Evolutionary conservation across 2,329 filamentous ascomycete genomes (phyloP).

Genomic region (Didymella pinodella): DNA sequence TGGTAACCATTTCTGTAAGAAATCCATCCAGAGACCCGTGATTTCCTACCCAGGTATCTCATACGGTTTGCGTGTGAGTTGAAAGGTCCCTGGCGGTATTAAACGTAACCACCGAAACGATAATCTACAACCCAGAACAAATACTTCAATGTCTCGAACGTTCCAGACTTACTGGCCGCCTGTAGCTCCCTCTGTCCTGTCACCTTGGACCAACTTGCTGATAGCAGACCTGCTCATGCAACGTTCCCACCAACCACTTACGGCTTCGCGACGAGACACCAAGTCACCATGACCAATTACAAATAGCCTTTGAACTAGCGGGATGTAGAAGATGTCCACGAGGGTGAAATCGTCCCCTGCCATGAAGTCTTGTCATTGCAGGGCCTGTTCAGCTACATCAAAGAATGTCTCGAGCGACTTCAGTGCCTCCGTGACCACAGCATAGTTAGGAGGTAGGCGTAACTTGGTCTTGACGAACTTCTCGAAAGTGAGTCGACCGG

Average conservation of each 20-base stretch:
- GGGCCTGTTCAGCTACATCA: background rate
- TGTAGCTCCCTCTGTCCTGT: background rate
- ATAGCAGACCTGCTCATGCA: background rate
- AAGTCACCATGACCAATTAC: background rate
- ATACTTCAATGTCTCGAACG: too few relatives aligned
- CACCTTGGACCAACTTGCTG: background rate
- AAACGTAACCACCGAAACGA: too few relatives aligned
- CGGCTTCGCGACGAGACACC: background rate
- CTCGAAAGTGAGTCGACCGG: background rate
- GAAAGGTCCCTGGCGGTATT: too few relatives aligned
- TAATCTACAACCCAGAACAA: too few relatives aligned
- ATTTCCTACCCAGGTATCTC: too few relatives aligned
- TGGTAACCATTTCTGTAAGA: too few relatives aligned
- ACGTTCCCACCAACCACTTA: background rate
- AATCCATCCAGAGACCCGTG: too few relatives aligned
- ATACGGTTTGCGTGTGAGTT: too few relatives aligned
- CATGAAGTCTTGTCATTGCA: background rate
- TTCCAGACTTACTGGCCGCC: background rate
- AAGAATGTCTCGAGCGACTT: background rate
- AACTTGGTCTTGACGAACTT: background rate
- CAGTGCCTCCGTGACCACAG: background rate
- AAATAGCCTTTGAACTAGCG: background rate
- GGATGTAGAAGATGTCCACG: background rate
- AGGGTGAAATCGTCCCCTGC: background rate
- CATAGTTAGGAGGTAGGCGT: background rate